Base-by-base conservation (phyloP, 2,329 filamentous ascomycete genomes). In the Alternaria arbusti region DNA sequence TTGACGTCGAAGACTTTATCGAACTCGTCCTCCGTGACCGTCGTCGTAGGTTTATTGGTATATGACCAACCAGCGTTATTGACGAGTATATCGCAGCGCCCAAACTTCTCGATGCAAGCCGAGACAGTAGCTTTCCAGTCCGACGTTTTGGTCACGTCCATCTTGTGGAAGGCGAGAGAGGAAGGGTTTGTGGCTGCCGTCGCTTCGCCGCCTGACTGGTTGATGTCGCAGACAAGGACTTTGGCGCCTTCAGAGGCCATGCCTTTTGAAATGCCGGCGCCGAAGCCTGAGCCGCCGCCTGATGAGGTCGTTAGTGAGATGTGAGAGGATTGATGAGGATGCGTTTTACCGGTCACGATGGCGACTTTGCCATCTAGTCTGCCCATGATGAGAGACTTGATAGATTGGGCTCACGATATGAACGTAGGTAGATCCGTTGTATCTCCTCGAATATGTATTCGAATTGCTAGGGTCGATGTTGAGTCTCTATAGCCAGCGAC, bases 1-100 rank as follows among this genome's bases (percentile, higher is more conserved):
- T 92, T 92, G 64, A 91, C 88, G 57, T 85, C 85, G 75, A 92
- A 89, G 40, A 89, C 87, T 49, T 85, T 82, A 69, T 91, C 88
- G 64, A 90, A 92, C 51, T 92, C 90, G 5, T 83, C 82, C 57
- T 91, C 88, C 0, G 88, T 89, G 3, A 91, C 90, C 0, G 88
- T 83, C 26, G 85, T 78, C 0, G 89, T 90, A 1, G 88, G 84
- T 81, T 82, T 81, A 66, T 80, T 81, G 30, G 84, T 84, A 61
- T 88, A 86, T 0, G 84, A 86, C 56, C 83, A 83, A 2, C 88
- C 88, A 4, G 89, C 87, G 56, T 89, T 89, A 66, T 88, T 88
- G 15, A 90, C 73, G 0, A 90, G 77, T 22, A 90, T 86, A 65
- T 90, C 88, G 57, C 89, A 85, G 6, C 85, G 82, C 9, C 86